Evolutionary conservation across 1,139 yeast genomes (phyloP).

Genomic region (Hansenula lynferdii): DNA sequence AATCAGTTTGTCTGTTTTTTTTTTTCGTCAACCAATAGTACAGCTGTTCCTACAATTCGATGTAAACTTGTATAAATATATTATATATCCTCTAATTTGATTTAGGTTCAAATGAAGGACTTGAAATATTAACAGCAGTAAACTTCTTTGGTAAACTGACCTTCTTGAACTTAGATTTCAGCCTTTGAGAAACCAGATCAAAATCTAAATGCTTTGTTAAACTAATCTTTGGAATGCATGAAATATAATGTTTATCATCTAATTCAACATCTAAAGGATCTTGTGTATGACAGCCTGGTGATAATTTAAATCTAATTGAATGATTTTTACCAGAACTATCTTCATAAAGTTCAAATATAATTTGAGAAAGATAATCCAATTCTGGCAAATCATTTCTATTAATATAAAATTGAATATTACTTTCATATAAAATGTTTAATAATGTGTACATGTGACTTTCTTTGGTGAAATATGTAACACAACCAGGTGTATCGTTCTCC

Average conservation of each 20-base stretch:
- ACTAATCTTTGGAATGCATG: constrained; percentile 87
- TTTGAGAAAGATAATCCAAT: constrained; percentile 91
- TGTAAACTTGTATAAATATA: neutral
- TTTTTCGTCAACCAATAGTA: too few relatives aligned
- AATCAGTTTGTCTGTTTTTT: too few relatives aligned
- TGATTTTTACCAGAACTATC: constrained; percentile 73
- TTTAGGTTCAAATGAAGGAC: constrained; percentile 37
- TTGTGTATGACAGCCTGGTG: constrained; percentile 98
- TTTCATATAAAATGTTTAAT: constrained; percentile 84
- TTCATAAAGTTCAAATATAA: constrained; percentile 90
- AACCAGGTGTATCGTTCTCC: constrained; percentile 72
- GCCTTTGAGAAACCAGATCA: constrained; percentile 80
- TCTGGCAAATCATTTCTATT: constrained; percentile 96
- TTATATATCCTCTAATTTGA: too few relatives aligned
- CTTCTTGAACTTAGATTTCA: constrained; percentile 77
- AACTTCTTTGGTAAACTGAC: constrained; percentile 89
- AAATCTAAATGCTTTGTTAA: constrained; percentile 91
- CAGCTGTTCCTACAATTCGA: too few relatives aligned
- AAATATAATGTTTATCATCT: constrained; percentile 94
- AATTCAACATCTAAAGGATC: constrained; percentile 96
- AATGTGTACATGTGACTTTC: constrained; percentile 96
- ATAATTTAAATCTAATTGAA: constrained; percentile 79
- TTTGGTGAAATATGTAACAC: constrained; percentile 89
- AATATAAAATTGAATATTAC: constrained; percentile 92
- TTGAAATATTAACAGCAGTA: constrained; percentile 82